These are phyloP conservation scores for Letharia columbiana DNA, from an alignment of 495 filamentous ascomycete species.

Conservation along the genomic window DNA sequence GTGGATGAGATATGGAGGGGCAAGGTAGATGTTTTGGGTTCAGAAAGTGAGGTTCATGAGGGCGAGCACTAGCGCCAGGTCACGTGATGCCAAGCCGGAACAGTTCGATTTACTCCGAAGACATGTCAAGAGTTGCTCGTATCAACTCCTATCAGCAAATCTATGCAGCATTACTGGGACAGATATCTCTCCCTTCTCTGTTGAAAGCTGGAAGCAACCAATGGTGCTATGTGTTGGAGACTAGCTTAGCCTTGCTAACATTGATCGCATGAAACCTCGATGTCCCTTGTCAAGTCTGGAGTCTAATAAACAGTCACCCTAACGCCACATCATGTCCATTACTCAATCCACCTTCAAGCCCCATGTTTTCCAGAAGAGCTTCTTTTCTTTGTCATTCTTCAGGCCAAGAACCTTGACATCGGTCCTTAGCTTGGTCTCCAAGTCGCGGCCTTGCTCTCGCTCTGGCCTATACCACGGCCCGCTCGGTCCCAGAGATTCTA, in stretches of 20 bases:
- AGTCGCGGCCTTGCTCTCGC: not conserved
- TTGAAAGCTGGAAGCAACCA: not conserved
- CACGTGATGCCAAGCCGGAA: not conserved
- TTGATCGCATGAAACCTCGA: not conserved
- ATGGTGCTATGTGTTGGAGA: not conserved
- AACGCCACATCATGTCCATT: not conserved
- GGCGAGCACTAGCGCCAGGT: not conserved
- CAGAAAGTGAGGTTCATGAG: not conserved
- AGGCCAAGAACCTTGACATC: not conserved
- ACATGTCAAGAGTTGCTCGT: not conserved
- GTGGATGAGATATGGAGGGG: too few relatives aligned
- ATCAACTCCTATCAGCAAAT: not conserved
- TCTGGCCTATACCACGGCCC: not conserved
- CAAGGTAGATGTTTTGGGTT: too few relatives aligned
- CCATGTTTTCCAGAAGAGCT: not conserved
- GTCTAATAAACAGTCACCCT: not conserved
- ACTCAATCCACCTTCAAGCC: not conserved
- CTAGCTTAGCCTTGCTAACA: not conserved
- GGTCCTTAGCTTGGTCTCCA: not conserved
- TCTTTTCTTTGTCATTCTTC: not conserved
- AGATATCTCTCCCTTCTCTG: not conserved
- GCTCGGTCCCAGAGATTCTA: not conserved
- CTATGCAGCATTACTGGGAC: not conserved
- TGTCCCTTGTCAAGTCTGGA: not conserved
- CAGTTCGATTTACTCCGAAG: not conserved